phyloP scores from a whole-genome alignment of 75 land plant species.

The Pinus tabuliformis region DNA sequence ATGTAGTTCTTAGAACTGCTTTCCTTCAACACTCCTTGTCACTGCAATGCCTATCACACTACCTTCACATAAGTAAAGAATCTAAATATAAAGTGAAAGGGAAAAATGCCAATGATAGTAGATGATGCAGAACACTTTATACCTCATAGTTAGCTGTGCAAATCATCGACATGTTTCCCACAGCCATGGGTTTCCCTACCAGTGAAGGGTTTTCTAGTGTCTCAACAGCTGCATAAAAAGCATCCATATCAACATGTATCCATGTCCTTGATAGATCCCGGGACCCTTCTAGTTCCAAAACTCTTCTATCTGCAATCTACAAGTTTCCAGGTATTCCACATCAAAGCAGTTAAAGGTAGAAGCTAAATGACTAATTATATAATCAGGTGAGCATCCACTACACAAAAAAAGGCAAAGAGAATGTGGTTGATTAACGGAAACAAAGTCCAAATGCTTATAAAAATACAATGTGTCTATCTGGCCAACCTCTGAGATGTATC shows the following conservation, averaged over 20 bases:
- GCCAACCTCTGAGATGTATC: not conserved
- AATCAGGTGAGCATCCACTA: not conserved
- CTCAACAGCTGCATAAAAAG: conserved; percentile 95
- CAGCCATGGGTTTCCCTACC: conserved; percentile 84
- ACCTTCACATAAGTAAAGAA: not conserved
- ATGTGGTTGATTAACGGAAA: not conserved
- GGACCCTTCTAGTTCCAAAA: conserved; percentile 65
- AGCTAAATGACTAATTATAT: not conserved
- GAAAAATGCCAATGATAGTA: not conserved
- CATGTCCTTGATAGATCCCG: conserved; percentile 71
- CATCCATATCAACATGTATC: conserved; percentile 96
- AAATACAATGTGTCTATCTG: not conserved
- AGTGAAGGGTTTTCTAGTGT: conserved; percentile 71
- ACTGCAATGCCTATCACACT: not conserved
- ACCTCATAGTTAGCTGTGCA: conserved; percentile 96
- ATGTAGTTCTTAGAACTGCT: not conserved
- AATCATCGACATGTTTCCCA: conserved; percentile 91
- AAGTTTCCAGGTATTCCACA: not conserved
- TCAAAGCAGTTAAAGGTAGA: not conserved
- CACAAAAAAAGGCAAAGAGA: not conserved
- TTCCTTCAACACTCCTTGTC: not conserved
- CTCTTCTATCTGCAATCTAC: conserved; percentile 68
- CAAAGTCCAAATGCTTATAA: not conserved
- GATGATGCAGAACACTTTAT: not conserved
- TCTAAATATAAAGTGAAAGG: not conserved